These are phyloP conservation scores for Mycena rebaudengoi DNA, from an alignment of 768 basidiomycete genomes.

Conservation along the genomic window DNA sequence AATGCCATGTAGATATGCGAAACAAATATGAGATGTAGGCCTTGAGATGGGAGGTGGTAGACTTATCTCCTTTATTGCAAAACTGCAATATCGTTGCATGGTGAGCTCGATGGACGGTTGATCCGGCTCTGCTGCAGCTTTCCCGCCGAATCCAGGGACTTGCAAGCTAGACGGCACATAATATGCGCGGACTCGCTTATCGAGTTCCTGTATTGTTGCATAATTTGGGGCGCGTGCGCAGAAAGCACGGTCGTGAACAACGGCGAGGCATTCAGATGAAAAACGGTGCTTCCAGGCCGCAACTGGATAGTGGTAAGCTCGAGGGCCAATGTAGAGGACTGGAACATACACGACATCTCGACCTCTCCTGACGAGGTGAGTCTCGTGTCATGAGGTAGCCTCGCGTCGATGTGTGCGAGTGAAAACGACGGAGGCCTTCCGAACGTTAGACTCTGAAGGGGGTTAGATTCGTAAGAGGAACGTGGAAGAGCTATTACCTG, in stretches of 20 bases:
- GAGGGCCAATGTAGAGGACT: not conserved
- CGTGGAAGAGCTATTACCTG: constrained; percentile 53
- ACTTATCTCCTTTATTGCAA: constrained; percentile 77
- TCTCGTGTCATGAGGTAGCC: constrained; percentile 57
- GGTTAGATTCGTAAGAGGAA: not conserved
- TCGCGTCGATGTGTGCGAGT: constrained; percentile 62
- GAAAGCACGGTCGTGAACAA: constrained; percentile 75
- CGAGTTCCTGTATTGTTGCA: constrained; percentile 68
- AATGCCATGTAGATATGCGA: constrained; percentile 49
- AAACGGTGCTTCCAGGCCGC: constrained; percentile 77
- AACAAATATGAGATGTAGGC: not conserved
- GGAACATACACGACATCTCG: constrained; percentile 68
- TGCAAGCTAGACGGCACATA: constrained; percentile 72
- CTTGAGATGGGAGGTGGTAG: constrained; percentile 35
- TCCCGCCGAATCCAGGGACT: constrained; percentile 69
- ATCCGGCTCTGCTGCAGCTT: constrained; percentile 48
- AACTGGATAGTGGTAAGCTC: constrained; percentile 45
- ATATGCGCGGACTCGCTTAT: constrained; percentile 70
- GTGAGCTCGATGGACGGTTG: constrained; percentile 63
- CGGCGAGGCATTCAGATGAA: constrained; percentile 64
- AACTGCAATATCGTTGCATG: constrained; percentile 72
- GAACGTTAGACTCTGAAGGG: constrained; percentile 69
- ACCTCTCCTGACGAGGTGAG: constrained; percentile 56
- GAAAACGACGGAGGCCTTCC: constrained; percentile 76
- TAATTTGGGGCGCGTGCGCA: constrained; percentile 70